Evolutionary conservation across 1,139 yeast genomes (phyloP).

Genomic region (Kurtzmaniella quercitrusa): DNA sequence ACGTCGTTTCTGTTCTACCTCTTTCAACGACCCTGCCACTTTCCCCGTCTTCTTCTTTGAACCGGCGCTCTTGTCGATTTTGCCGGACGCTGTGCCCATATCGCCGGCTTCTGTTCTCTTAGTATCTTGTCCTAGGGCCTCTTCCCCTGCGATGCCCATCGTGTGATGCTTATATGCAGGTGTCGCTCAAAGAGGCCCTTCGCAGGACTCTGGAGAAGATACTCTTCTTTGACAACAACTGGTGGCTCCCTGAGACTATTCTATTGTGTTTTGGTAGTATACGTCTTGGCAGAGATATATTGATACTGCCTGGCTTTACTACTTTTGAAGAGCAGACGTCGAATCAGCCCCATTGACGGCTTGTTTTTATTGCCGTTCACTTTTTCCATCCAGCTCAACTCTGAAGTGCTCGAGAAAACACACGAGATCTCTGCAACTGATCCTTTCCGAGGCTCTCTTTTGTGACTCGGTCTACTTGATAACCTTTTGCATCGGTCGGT

Average conservation of each 20-base stretch:
- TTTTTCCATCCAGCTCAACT: too few relatives aligned
- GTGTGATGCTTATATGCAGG: background rate
- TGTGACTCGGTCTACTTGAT: too few relatives aligned
- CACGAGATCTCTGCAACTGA: too few relatives aligned
- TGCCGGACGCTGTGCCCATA: background rate
- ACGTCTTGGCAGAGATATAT: too few relatives aligned
- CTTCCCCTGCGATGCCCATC: slow-evolving; percentile 3
- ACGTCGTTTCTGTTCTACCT: slow-evolving; percentile 39
- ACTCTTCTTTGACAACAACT: background rate
- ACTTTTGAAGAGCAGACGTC: too few relatives aligned
- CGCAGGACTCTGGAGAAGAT: background rate
- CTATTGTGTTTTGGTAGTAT: too few relatives aligned
- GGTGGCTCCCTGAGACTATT: background rate
- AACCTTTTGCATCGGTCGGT: too few relatives aligned
- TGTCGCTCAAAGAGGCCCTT: background rate
- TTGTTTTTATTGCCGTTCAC: too few relatives aligned
- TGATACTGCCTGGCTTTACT: too few relatives aligned
- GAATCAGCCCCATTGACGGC: too few relatives aligned
- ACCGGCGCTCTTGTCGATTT: background rate
- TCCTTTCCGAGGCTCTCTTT: too few relatives aligned
- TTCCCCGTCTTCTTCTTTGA: background rate
- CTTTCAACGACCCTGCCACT: slow-evolving; percentile 32
- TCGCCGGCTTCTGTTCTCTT: background rate
- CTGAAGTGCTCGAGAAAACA: too few relatives aligned
- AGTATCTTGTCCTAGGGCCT: background rate